Evolutionary conservation across 2,329 filamentous ascomycete species (phyloP).

Genomic region (Madurella mycetomatis): DNA sequence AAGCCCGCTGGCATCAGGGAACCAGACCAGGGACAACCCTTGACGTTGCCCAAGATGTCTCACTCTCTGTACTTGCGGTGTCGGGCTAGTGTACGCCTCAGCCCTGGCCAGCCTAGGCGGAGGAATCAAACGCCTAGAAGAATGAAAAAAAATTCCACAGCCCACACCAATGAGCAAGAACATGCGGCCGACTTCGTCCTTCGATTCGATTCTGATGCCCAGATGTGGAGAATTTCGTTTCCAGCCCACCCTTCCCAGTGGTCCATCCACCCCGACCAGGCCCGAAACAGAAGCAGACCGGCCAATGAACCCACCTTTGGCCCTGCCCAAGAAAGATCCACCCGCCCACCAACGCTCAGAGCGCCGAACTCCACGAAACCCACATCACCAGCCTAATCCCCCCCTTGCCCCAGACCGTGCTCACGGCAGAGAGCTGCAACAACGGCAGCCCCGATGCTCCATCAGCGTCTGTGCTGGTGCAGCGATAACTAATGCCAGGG

Average conservation of each 20-base stretch:
- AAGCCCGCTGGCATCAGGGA: not conserved
- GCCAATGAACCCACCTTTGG: not conserved
- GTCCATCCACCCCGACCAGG: not conserved
- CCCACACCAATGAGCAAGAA: not conserved
- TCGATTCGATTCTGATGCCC: constrained; percentile 2
- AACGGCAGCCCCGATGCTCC: too few relatives aligned
- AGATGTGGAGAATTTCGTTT: not conserved
- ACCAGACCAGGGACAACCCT: too few relatives aligned
- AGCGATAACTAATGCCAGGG: too few relatives aligned
- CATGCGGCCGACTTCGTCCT: not conserved
- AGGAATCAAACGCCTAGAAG: not conserved
- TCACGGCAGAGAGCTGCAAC: too few relatives aligned
- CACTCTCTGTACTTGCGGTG: not conserved
- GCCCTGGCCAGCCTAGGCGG: not conserved
- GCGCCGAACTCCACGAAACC: too few relatives aligned
- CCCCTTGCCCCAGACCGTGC: too few relatives aligned
- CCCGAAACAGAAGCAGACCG: not conserved
- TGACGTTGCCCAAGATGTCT: not conserved
- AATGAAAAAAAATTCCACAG: not conserved
- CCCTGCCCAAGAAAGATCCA: too few relatives aligned
- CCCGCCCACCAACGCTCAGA: too few relatives aligned
- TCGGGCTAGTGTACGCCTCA: not conserved
- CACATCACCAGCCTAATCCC: too few relatives aligned
- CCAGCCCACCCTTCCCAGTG: not conserved
- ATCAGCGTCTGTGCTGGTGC: too few relatives aligned